These are phyloP conservation scores for Globisporangium sylvaticum DNA, from an alignment of 352 stramenopile genomes.

Conservation along the genomic window DNA sequence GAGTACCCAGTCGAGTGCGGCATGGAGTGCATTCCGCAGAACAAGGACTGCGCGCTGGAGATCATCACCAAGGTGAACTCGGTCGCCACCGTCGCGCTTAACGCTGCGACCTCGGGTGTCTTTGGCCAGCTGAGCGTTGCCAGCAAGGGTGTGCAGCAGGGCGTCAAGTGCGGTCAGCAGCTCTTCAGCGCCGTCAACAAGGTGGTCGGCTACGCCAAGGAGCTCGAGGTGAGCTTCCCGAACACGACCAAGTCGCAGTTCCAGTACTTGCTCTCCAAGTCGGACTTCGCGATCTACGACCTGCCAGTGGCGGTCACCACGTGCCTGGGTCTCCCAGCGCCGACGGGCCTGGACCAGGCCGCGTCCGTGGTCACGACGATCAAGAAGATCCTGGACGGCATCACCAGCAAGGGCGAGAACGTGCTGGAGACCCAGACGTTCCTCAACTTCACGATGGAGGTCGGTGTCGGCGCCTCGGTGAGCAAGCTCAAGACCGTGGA, in stretches of 20 bases:
- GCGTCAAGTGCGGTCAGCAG: conserved; percentile 45
- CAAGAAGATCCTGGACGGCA: conserved; percentile 16
- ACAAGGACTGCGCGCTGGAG: conserved; percentile 49
- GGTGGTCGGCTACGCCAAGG: conserved; percentile 37
- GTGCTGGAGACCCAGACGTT: conserved; percentile 30
- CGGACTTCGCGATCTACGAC: conserved; percentile 50
- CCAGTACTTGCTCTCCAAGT: conserved; percentile 49
- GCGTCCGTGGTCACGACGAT: conserved; percentile 9
- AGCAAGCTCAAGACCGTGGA: not conserved
- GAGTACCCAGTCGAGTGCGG: conserved; percentile 71
- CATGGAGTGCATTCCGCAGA: conserved; percentile 67
- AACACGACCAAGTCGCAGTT: conserved; percentile 50
- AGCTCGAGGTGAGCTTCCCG: conserved; percentile 28
- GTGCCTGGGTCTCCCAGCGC: conserved; percentile 30
- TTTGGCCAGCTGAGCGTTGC: conserved; percentile 43
- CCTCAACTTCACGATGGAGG: conserved; percentile 25
- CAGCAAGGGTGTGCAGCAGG: conserved; percentile 36
- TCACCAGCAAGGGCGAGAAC: conserved; percentile 35
- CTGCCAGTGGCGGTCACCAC: conserved; percentile 43
- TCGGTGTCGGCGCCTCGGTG: conserved; percentile 10
- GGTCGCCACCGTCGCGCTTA: conserved; percentile 49
- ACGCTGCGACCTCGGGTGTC: conserved; percentile 43
- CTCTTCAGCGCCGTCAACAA: conserved; percentile 44
- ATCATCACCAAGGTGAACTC: conserved; percentile 46
- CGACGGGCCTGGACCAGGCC: conserved; percentile 4